phyloP scores from a whole-genome alignment of 768 basidiomycete species.

The Strobilomyces echinocephalus region DNA sequence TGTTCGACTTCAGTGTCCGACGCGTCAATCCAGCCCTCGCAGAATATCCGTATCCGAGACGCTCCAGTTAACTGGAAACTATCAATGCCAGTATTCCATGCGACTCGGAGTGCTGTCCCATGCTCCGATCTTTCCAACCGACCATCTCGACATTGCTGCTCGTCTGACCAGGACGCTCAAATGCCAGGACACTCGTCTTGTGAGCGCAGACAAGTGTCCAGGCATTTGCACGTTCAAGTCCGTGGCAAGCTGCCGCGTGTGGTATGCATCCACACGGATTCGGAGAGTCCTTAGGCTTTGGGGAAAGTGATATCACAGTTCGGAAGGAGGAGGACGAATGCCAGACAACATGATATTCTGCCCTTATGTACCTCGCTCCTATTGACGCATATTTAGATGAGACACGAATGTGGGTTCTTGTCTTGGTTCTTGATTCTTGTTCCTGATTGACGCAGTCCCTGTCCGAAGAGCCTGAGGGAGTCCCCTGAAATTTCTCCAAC shows the following conservation, averaged over 20 bases:
- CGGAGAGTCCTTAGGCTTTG: too few species aligned
- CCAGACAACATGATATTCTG: neutral
- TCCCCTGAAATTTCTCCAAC: too few species aligned
- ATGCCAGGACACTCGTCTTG: neutral
- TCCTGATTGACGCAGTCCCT: too few species aligned
- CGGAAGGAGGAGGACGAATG: neutral
- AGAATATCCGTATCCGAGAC: too few species aligned
- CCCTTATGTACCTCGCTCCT: neutral
- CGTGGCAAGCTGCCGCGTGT: neutral
- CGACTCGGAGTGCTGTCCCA: too few species aligned
- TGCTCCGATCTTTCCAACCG: neutral
- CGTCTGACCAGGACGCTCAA: neutral
- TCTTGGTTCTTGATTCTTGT: too few species aligned
- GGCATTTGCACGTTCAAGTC: neutral
- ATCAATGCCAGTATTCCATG: too few species aligned
- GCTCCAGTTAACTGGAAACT: too few species aligned
- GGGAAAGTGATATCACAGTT: neutral
- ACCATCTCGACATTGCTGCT: neutral
- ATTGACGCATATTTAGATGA: conserved; percentile 1
- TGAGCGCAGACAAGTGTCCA: conserved; percentile 6
- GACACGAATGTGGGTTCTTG: neutral
- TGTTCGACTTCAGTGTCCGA: neutral
- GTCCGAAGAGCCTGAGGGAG: too few species aligned
- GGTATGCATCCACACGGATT: neutral
- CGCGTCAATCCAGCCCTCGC: too few species aligned